Percentiles rank a stretch among this genome's conserved stretches.
Conservation (phyloP, 768 basidiomycete species). For the Psilocybe cubensis region DNA sequence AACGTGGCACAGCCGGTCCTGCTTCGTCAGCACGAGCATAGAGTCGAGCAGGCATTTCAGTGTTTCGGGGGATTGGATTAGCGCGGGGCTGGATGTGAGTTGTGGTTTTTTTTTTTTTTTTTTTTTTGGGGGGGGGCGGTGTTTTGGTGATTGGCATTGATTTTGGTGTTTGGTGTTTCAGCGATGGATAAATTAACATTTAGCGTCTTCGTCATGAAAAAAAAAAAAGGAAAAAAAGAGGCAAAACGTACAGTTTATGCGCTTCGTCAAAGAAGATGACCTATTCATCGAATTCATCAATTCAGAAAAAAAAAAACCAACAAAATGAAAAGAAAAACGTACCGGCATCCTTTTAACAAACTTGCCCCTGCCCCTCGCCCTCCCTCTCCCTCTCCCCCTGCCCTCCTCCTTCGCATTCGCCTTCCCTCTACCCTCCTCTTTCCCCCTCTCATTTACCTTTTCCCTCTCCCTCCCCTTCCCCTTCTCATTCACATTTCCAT, state of each 20-base stretch:
- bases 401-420: slow-evolving; percentile 18
- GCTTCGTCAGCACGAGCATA: slow-evolving; percentile 86
- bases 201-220: no score
- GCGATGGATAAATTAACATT: no score
- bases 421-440: no score
- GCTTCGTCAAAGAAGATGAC: slow-evolving; percentile 85
- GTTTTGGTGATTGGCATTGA: no score
- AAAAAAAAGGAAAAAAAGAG: neutral
- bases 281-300: slow-evolving; percentile 26
- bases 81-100: slow-evolving; percentile 52
- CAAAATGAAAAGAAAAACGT: slow-evolving; percentile 11
- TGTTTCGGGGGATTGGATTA: slow-evolving; percentile 77
- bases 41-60: slow-evolving; percentile 88
- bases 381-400: slow-evolving; percentile 35
- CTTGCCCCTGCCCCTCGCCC: no score
- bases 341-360: slow-evolving; percentile 73
- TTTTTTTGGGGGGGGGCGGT: no score
- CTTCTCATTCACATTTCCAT: slow-evolving; percentile 18
- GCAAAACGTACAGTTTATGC: slow-evolving; percentile 66
- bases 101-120: no score
- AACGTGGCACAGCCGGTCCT: slow-evolving; percentile 83
- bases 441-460: slow-evolving; percentile 20
- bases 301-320: neutral
- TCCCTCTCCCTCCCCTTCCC: slow-evolving; percentile 34
- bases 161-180: no score